A percentile compares a stretch with the other conserved stretches of the same genome.
phyloP scores from a whole-genome alignment of 108 stramenopile genomes.

The Chaetoceros muelleri region DNA sequence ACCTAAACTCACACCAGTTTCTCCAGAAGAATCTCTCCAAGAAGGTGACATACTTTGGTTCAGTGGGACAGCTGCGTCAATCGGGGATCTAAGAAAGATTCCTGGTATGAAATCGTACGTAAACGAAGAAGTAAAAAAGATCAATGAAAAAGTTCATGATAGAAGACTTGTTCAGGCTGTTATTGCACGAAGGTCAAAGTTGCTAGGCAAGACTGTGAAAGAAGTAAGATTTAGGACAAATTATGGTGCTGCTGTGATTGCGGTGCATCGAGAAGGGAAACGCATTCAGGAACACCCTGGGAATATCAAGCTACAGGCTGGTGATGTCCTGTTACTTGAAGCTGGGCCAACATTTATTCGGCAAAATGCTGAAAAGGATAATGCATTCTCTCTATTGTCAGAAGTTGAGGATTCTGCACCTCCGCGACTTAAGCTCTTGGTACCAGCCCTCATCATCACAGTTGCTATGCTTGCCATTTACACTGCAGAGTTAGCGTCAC shows the following conservation, averaged over 20 bases:
- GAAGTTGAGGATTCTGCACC: conserved; percentile 81
- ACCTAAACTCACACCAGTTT: not conserved
- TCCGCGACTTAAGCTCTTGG: conserved; percentile 49
- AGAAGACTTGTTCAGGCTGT: conserved; percentile 77
- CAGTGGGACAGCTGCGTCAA: too few relatives aligned
- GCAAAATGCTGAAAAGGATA: conserved; percentile 37
- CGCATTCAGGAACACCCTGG: conserved; percentile 77
- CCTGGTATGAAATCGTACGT: conserved; percentile 56
- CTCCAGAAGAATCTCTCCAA: not conserved
- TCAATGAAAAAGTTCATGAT: conserved; percentile 60
- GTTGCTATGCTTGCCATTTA: conserved; percentile 37
- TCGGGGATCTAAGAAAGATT: conserved; percentile 63
- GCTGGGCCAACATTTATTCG: conserved; percentile 73
- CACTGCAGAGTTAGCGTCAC: conserved; percentile 34
- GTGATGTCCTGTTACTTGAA: conserved; percentile 73
- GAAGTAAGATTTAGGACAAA: conserved; percentile 63
- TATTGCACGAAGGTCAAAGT: conserved; percentile 53
- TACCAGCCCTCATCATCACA: conserved; percentile 54
- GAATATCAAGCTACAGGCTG: conserved; percentile 67
- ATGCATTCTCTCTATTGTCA: conserved; percentile 64
- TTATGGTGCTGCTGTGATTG: conserved; percentile 81
- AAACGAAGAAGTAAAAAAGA: conserved; percentile 57
- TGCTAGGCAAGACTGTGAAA: conserved; percentile 68
- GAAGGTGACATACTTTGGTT: conserved; percentile 49
- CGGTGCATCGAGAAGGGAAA: conserved; percentile 71